These are phyloP conservation scores for Psidium guajava DNA, from an alignment of 345 rosid genomes.

Conservation along the genomic window DNA sequence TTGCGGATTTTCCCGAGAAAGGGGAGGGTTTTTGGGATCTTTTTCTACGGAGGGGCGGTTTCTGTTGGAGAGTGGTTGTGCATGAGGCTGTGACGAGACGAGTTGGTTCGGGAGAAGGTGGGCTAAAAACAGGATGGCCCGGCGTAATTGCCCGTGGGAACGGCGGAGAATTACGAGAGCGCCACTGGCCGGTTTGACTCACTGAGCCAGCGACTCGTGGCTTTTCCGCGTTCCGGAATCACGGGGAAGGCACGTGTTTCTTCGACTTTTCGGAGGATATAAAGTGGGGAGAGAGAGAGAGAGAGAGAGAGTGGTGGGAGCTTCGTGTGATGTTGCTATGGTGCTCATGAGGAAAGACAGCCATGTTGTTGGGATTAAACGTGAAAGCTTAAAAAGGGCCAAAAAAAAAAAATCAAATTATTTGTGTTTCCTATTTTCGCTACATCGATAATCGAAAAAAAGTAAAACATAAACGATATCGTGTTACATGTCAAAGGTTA, in stretches of 20 bases:
- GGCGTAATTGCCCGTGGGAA: not conserved
- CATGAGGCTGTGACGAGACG: not conserved
- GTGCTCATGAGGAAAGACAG: not conserved
- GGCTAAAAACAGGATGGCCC: not conserved
- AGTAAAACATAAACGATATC: not conserved
- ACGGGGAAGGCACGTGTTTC: not conserved
- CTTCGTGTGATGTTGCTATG: not conserved
- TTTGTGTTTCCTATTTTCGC: no score
- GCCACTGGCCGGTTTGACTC: not conserved
- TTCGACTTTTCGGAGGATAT: not conserved
- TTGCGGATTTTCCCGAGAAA: not conserved
- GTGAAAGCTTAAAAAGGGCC: not conserved
- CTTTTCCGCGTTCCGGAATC: not conserved
- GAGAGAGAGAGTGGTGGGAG: not conserved
- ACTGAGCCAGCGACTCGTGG: not conserved
- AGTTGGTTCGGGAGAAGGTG: not conserved
- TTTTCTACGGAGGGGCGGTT: not conserved
- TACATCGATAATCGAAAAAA: not conserved
- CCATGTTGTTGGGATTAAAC: not conserved
- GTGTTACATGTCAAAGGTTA: accelerated
- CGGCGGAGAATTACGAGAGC: not conserved
- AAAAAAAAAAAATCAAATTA: no score
- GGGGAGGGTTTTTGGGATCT: not conserved
- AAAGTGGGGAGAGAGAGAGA: not conserved
- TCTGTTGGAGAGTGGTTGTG: not conserved